phyloP scores from a whole-genome alignment of 495 filamentous ascomycete species.

The Lindgomyces ingoldianus region DNA sequence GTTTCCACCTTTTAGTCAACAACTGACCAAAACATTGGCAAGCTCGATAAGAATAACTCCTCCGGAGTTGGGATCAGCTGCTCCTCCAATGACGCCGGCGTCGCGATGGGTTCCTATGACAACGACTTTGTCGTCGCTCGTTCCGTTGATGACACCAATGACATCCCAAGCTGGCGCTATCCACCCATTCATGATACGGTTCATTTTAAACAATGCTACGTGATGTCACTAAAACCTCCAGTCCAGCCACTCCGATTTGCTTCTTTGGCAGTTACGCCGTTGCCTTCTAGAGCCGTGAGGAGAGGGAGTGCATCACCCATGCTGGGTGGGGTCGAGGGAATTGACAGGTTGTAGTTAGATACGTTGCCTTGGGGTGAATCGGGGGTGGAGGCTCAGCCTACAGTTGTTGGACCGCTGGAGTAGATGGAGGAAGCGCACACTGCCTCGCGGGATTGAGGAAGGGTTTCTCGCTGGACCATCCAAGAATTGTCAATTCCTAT shows the following conservation, averaged over 20 bases:
- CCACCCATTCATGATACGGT: constrained; percentile 35
- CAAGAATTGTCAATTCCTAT: constrained; percentile 2
- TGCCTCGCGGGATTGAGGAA: constrained; percentile 38
- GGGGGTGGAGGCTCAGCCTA: constrained; percentile 40
- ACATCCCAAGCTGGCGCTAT: constrained; percentile 42
- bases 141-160: constrained; percentile 43
- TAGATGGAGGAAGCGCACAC: constrained; percentile 39
- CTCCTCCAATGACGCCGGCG: constrained; percentile 31
- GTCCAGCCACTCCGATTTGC: constrained; percentile 40
- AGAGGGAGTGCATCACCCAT: constrained; percentile 40
- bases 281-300: constrained; percentile 38
- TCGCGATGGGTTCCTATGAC: constrained; percentile 32
- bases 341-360: constrained; percentile 32
- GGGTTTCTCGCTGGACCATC: constrained; percentile 43
- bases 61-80: constrained; percentile 30
- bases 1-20: constrained; percentile 28
- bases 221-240: constrained; percentile 38
- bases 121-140: constrained; percentile 13
- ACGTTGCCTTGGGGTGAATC: constrained; percentile 32
- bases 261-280: constrained; percentile 38
- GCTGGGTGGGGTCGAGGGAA: constrained; percentile 43
- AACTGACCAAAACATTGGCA: constrained; percentile 28
- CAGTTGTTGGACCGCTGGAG: constrained; percentile 44
- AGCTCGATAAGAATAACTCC: constrained; percentile 30
- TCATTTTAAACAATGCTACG: constrained; percentile 37